phyloP scores from a whole-genome alignment of 208 protist genomes.

The Trypanosoma vivax region DNA sequence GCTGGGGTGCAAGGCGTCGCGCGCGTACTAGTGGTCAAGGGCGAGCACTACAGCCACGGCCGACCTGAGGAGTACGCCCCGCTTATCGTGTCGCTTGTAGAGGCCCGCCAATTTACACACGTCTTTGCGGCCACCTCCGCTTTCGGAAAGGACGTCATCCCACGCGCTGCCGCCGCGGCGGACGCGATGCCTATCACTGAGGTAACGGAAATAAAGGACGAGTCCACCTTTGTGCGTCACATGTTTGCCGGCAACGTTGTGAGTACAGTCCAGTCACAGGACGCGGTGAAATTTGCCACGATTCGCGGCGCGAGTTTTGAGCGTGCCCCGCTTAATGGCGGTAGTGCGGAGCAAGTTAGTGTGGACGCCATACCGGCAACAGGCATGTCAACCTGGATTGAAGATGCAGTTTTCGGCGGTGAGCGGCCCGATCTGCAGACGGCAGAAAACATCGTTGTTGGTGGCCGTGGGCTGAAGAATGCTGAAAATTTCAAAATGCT shows the following conservation, averaged over 20 bases:
- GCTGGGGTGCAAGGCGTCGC: conserved; percentile 72
- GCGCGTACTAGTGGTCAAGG: conserved; percentile 62
- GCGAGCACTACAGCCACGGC: conserved; percentile 67
- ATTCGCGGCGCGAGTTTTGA: conserved; percentile 91
- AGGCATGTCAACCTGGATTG: conserved; percentile 48
- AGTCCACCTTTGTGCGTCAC: conserved; percentile 93
- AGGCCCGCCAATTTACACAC: conserved; percentile 84
- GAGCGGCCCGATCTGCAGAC: conserved; percentile 93
- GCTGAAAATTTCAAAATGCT: conserved; percentile 97
- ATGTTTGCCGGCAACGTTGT: conserved; percentile 98
- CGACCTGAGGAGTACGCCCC: conserved; percentile 80
- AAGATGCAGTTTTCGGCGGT: conserved; percentile 32
- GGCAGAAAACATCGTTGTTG: conserved; percentile 90
- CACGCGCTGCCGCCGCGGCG: conserved; percentile 87
- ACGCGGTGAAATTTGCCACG: conserved; percentile 92
- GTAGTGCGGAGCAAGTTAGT: conserved; percentile 29
- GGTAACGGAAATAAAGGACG: conserved; percentile 83
- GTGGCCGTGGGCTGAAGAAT: conserved; percentile 95
- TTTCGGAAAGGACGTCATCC: conserved; percentile 94
- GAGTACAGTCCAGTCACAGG: conserved; percentile 87
- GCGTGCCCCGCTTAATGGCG: conserved; percentile 39
- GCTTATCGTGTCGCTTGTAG: conserved; percentile 44
- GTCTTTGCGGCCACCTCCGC: conserved; percentile 89
- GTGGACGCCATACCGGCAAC: conserved; percentile 25
- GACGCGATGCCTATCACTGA: conserved; percentile 92